Evolutionary conservation across 129 eudicot genomes (phyloP).

Genomic region (Sambucus nigra): DNA sequence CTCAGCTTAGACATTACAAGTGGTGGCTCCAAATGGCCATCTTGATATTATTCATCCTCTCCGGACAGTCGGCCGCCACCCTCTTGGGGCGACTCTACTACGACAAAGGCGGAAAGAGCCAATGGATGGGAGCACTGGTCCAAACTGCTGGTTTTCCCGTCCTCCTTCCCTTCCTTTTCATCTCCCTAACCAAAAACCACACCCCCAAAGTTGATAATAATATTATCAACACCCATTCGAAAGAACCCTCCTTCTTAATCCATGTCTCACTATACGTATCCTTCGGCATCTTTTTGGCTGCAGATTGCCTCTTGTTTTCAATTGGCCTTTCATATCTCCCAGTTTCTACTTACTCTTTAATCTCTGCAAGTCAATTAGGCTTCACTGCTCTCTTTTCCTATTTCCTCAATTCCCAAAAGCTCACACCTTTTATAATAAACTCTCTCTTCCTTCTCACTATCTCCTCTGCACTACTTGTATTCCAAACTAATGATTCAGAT

Average conservation of each 20-base stretch:
- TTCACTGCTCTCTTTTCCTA: conserved; percentile 35
- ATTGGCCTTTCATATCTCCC: conserved; percentile 27
- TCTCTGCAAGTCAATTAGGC: conserved; percentile 26
- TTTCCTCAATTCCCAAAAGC: conserved; percentile 27
- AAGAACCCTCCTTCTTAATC: background rate
- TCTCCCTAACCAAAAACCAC: background rate
- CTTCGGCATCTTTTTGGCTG: conserved; percentile 24
- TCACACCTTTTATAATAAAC: conserved; percentile 28
- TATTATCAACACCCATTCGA: background rate
- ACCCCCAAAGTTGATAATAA: background rate
- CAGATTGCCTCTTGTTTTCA: conserved; percentile 11
- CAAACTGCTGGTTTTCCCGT: conserved; percentile 32
- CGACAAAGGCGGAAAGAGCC: conserved; percentile 36
- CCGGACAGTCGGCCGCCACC: conserved; percentile 26
- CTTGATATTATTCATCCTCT: conserved; percentile 18
- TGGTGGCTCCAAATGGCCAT: conserved; percentile 21
- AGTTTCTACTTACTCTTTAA: conserved; percentile 28
- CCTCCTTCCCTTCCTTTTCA: conserved; percentile 19
- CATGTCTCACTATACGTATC: conserved; percentile 1
- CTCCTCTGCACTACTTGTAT: conserved; percentile 23
- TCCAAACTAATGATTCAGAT: conserved; percentile 4
- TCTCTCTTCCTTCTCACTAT: conserved; percentile 25
- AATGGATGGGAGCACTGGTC: conserved; percentile 25
- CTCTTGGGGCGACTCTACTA: conserved; percentile 32
- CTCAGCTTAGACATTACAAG: background rate